Percentiles rank a stretch among this genome's conserved stretches.
phyloP scores from a whole-genome alignment of 2,329 filamentous ascomycete species.

The Xylariaceae sp. region DNA sequence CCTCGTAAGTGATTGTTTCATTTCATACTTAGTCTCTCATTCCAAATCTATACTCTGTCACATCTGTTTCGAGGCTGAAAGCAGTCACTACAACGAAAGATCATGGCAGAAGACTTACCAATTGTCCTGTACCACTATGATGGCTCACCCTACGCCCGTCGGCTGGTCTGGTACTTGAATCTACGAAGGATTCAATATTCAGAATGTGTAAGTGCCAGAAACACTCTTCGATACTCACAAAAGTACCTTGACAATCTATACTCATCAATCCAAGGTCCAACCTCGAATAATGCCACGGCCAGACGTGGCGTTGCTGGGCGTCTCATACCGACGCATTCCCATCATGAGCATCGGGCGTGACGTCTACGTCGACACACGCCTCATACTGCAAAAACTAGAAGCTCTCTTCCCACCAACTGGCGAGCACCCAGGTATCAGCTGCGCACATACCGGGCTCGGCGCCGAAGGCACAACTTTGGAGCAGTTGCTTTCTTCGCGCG shows the following conservation, averaged over 20 bases:
- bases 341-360: constrained; percentile 64
- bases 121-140: constrained; percentile 66
- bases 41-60: too few species aligned
- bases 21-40: too few species aligned
- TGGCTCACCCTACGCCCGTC: constrained; percentile 61
- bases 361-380: constrained; percentile 67
- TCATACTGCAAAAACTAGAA: constrained; percentile 66
- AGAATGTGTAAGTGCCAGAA: constrained; percentile 56
- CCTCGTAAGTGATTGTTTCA: too few species aligned
- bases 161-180: constrained; percentile 65
- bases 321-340: constrained; percentile 68
- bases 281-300: constrained; percentile 64
- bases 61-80: too few species aligned
- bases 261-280: constrained; percentile 52
- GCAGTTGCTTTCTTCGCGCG: constrained; percentile 55
- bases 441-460: background rate
- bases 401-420: constrained; percentile 46
- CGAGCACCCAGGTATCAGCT: constrained; percentile 31
- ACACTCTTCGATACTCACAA: background rate
- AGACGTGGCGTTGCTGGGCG: constrained; percentile 58
- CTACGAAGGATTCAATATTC: constrained; percentile 63
- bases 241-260: background rate
- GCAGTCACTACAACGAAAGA: background rate
- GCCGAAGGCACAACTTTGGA: constrained; percentile 46
- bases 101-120: constrained; percentile 23